These are phyloP conservation scores for Psophocarpus tetragonolobus DNA, from an alignment of 306 rosid genomes.

Conservation along the genomic window DNA sequence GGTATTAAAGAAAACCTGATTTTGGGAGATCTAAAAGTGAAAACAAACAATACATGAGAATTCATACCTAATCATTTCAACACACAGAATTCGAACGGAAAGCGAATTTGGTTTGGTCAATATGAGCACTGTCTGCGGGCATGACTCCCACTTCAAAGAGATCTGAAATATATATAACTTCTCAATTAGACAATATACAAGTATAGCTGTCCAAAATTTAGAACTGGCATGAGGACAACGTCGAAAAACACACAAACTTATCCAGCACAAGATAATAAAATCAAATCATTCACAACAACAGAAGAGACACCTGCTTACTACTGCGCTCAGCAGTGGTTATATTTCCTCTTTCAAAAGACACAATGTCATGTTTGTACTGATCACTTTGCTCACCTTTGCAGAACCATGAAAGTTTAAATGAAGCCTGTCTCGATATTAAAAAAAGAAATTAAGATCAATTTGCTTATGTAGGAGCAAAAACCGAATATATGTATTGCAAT, in stretches of 20 bases:
- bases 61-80: slow-evolving; percentile 86
- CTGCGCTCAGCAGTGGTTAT: slow-evolving; percentile 96
- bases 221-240: background rate
- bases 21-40: slow-evolving; percentile 16
- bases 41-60: slow-evolving; percentile 26
- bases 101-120: slow-evolving; percentile 89
- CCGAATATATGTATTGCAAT: background rate
- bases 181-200: slow-evolving; percentile 39
- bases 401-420: slow-evolving; percentile 90
- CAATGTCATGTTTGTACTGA: slow-evolving; percentile 88
- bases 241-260: slow-evolving; percentile 5
- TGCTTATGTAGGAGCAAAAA: background rate
- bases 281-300: slow-evolving; percentile 28
- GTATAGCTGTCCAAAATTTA: slow-evolving; percentile 12
- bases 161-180: slow-evolving; percentile 65
- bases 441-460: background rate
- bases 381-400: slow-evolving; percentile 87
- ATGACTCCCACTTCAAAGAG: slow-evolving; percentile 92
- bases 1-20: background rate
- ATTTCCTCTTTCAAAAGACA: slow-evolving; percentile 93
- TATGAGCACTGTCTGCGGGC: slow-evolving; percentile 87
- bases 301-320: slow-evolving; percentile 80
- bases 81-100: slow-evolving; percentile 81
- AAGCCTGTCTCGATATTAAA: slow-evolving; percentile 57
- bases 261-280: slow-evolving; percentile 22